These are phyloP conservation scores for Naganishia kalamii DNA, from an alignment of 768 basidiomycete species.

Conservation along the genomic window DNA sequence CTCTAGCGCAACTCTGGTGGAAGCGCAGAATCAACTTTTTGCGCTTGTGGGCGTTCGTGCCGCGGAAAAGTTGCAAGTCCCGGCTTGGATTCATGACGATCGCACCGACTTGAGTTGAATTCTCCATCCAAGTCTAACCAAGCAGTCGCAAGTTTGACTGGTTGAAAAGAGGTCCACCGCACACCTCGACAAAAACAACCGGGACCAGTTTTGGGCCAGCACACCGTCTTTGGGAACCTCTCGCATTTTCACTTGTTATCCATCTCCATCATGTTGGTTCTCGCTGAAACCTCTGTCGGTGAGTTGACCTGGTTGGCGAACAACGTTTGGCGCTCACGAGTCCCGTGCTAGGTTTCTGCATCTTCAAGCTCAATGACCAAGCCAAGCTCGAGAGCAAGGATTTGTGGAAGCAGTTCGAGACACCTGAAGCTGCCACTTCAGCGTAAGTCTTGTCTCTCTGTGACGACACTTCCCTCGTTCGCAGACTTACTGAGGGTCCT, in stretches of 20 bases:
- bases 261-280: constrained; percentile 66
- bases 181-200: not conserved
- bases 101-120: not conserved
- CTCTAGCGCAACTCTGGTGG: not conserved
- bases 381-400: constrained; percentile 80
- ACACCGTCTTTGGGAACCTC: not conserved
- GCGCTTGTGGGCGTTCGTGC: constrained; percentile 1
- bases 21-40: constrained; percentile 13
- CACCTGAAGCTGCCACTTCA: constrained; percentile 83
- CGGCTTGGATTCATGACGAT: not conserved
- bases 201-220: not conserved
- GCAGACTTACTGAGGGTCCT: constrained; percentile 1
- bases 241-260: not conserved
- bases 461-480: not conserved
- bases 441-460: constrained; percentile 60
- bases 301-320: not conserved
- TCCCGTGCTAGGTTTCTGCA: constrained; percentile 63
- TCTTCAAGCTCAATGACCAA: constrained; percentile 88
- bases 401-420: constrained; percentile 86
- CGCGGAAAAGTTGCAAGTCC: not conserved
- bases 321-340: not conserved
- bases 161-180: not conserved
- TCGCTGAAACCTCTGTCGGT: constrained; percentile 64
- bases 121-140: no score
- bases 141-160: no score